Base-by-base conservation (phyloP, 202 grass and related monocot species). In the Digitaria exilis region DNA sequence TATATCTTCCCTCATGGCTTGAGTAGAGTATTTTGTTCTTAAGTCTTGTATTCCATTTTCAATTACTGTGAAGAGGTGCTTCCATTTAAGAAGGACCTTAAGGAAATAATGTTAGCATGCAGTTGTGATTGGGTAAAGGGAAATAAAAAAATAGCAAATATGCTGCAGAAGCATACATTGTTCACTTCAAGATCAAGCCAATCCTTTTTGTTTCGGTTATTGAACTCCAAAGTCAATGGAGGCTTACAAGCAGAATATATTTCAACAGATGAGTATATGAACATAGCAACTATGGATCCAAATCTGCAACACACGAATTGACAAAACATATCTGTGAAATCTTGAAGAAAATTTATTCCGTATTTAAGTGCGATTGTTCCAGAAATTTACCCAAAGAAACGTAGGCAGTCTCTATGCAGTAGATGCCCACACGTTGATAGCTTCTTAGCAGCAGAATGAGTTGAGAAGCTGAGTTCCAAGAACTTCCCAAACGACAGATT, bases 401-500 rank as follows among this genome's bases (percentile, higher is more conserved):
- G 87, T 73, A 98, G 77, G 41, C 93, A 94, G 65, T 98, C 96
- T 59, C 96, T 94, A 74, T 98, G 89, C 79, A 98, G 76, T 58
- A 87, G 88, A 90, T 94, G 96, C 17, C 93, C 96, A 85, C 96
- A 98, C 76, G 80, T 80, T 32, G 88, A 85, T 68, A 98, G 65
- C 80, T 93, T 93, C 86, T 83, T 92, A 71, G 85, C 87, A 81
- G 92, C 80, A 79, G 91, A 90, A 67, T 95, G 91, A 18, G 89
- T 90, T 57, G 92, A 98, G 87, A 98, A 98, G 84, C 96, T 95
- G 37, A 98, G 88, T 78, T 98, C 93, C 75, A 98, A 86, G 80
- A 98, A 98, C 71, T 98, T 98, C 37, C 90, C 93, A 73, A 98
- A 98, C 22, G 92, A 95, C 21, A 98, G 82, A 90, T 87, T 93